Conservation (phyloP, 495 filamentous ascomycete genomes). For the Hypomontagnella monticulosa region DNA sequence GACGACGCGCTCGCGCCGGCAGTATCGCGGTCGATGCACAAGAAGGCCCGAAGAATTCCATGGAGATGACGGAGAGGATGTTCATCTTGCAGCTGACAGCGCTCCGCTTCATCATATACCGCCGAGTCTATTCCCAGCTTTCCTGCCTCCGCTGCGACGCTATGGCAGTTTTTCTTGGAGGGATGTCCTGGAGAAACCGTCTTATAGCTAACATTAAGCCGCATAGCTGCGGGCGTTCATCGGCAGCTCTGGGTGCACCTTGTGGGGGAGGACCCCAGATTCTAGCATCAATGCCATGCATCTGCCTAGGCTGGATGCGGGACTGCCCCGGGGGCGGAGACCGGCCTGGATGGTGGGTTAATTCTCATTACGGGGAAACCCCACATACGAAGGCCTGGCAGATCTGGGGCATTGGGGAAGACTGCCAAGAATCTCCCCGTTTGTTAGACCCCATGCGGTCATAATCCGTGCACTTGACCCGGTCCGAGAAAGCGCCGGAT, state of each 20-base stretch:
- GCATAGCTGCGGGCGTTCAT: slow-evolving; percentile 36
- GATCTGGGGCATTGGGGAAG: slow-evolving; percentile 24
- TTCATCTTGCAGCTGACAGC: slow-evolving; percentile 11
- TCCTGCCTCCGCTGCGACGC: slow-evolving; percentile 17
- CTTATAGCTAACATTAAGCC: slow-evolving; percentile 27
- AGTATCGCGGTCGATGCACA: slow-evolving; percentile 8
- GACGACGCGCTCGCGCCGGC: slow-evolving; percentile 5
- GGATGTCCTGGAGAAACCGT: neutral
- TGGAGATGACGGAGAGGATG: slow-evolving; percentile 12
- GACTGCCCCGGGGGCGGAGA: slow-evolving; percentile 11
- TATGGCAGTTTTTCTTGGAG: slow-evolving; percentile 14
- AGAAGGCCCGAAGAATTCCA: slow-evolving; percentile 38
- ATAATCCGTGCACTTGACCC: slow-evolving; percentile 3
- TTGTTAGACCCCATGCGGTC: slow-evolving; percentile 9
- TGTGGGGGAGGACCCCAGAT: slow-evolving; percentile 28
- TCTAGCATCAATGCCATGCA: slow-evolving; percentile 29
- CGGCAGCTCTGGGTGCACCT: slow-evolving; percentile 24
- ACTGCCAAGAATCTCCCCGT: slow-evolving; percentile 15
- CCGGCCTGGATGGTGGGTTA: slow-evolving; percentile 8
- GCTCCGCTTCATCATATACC: slow-evolving; percentile 21
- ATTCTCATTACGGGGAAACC: slow-evolving; percentile 20
- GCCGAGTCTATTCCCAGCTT: slow-evolving; percentile 27
- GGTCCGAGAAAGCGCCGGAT: slow-evolving; percentile 39
- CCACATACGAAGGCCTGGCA: slow-evolving; percentile 23
- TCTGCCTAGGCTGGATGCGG: slow-evolving; percentile 13